Percentiles rank a stretch among this genome's conserved stretches.
Evolutionary conservation across 768 basidiomycete genomes (phyloP).

Genomic region (Leccinum disarticulatum): DNA sequence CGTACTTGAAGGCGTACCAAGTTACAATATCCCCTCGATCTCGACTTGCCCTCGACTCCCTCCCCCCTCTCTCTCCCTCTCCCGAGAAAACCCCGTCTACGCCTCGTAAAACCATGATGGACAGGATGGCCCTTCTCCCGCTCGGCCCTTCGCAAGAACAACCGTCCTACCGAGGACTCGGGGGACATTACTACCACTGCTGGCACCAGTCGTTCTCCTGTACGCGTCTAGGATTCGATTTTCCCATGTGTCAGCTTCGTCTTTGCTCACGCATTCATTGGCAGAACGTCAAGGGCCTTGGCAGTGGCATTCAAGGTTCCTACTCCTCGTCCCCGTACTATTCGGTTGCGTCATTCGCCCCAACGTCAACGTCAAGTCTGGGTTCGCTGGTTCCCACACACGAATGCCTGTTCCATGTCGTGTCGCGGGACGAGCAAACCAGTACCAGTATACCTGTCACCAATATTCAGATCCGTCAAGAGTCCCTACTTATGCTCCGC

Average conservation of each 20-base stretch:
- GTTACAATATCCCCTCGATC: no score
- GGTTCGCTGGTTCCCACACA: constrained; percentile 29
- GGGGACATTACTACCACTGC: not conserved
- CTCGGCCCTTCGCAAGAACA: constrained; percentile 20
- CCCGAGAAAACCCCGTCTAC: constrained; percentile 1
- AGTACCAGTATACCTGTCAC: not conserved
- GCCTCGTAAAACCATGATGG: constrained; percentile 27
- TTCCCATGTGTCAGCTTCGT: not conserved
- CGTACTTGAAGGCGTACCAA: no score
- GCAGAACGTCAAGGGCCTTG: constrained; percentile 11
- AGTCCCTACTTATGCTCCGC: not conserved
- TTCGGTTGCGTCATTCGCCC: constrained; percentile 17
- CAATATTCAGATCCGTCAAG: not conserved
- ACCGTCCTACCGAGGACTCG: constrained; percentile 10
- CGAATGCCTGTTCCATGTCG: constrained; percentile 24
- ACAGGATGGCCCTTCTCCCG: constrained; percentile 33
- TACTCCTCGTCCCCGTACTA: constrained; percentile 12
- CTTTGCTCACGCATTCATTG: constrained; percentile 7
- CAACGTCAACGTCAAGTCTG: constrained; percentile 30
- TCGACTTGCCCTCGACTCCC: no score
- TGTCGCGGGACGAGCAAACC: constrained; percentile 11
- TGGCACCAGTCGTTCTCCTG: constrained; percentile 4
- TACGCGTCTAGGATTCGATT: constrained; percentile 7
- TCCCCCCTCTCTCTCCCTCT: no score
- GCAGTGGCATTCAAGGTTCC: not conserved